Percentiles rank a stretch among this genome's conserved stretches.
These are phyloP conservation scores for Cryptococcus sp. DNA, from an alignment of 1,284 basidiomycete genomes.

Conservation along the genomic window DNA sequence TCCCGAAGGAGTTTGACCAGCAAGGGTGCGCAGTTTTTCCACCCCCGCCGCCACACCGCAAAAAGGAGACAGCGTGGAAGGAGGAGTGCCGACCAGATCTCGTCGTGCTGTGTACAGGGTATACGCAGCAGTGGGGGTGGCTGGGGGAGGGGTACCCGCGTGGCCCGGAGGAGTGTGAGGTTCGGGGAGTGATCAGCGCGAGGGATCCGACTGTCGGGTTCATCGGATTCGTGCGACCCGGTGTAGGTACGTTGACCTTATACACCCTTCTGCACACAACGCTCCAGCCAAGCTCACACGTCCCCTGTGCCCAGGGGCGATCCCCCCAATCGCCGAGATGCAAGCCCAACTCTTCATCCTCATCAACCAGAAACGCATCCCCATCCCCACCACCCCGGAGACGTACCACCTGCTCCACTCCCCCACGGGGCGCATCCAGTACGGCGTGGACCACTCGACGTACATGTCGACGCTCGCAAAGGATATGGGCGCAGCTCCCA, in stretches of 20 bases:
- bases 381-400: slow-evolving; percentile 54
- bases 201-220: slow-evolving; percentile 59
- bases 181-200: slow-evolving; percentile 56
- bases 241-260: slow-evolving; percentile 17
- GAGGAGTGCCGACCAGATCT: slow-evolving; percentile 37
- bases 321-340: slow-evolving; percentile 66
- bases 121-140: slow-evolving; percentile 53
- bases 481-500: slow-evolving; percentile 61
- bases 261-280: not conserved
- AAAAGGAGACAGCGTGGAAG: slow-evolving; percentile 38
- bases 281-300: not conserved
- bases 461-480: slow-evolving; percentile 62
- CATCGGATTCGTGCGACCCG: slow-evolving; percentile 62
- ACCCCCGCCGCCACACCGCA: slow-evolving; percentile 35
- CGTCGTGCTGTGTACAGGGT: slow-evolving; percentile 55
- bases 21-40: slow-evolving; percentile 57
- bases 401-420: slow-evolving; percentile 61
- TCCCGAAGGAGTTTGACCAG: slow-evolving; percentile 55
- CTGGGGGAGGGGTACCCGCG: slow-evolving; percentile 56
- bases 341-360: slow-evolving; percentile 63
- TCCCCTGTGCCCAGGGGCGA: slow-evolving; percentile 53
- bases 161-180: slow-evolving; percentile 55
- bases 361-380: slow-evolving; percentile 54
- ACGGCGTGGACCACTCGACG: slow-evolving; percentile 54
- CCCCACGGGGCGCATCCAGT: slow-evolving; percentile 59